Percentiles rank a stretch among this genome's conserved stretches.
These are phyloP conservation scores for Trichoderma aggressivum DNA, from an alignment of 2,329 filamentous ascomycete genomes.

Conservation along the genomic window DNA sequence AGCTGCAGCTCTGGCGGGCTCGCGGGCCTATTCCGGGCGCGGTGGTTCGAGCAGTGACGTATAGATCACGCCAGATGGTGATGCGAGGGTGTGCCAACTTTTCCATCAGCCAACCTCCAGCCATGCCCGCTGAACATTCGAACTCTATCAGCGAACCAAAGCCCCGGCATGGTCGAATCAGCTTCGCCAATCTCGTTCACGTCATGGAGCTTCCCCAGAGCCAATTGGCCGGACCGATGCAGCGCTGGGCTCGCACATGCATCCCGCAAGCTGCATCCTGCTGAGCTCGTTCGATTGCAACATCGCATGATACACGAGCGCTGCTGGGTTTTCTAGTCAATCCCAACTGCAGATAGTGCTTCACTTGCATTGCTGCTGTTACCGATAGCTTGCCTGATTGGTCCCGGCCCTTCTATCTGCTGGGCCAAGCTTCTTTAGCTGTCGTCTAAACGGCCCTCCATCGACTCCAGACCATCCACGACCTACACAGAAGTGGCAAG, in stretches of 20 bases:
- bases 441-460: not conserved
- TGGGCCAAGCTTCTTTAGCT: not conserved
- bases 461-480: not conserved
- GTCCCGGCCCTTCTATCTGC: not conserved
- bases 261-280: conserved; percentile 3
- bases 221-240: not conserved
- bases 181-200: conserved; percentile 4
- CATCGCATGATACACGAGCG: conserved; percentile 3
- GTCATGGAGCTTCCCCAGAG: not conserved
- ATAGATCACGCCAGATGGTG: conserved; percentile 14
- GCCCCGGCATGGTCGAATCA: conserved; percentile 11
- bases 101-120: conserved; percentile 8
- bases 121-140: not conserved
- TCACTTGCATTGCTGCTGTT: not conserved
- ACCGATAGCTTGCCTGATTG: not conserved
- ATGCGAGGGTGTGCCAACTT: conserved; percentile 17
- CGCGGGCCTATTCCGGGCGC: not conserved
- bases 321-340: not conserved
- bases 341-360: not conserved
- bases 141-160: conserved; percentile 11
- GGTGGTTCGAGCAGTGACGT: conserved; percentile 12
- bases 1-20: not conserved
- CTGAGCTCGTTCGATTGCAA: conserved; percentile 10
- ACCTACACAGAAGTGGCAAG: not conserved
- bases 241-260: not conserved